phyloP scores from a whole-genome alignment of 331 rosid species.

The Malus hybrid region DNA sequence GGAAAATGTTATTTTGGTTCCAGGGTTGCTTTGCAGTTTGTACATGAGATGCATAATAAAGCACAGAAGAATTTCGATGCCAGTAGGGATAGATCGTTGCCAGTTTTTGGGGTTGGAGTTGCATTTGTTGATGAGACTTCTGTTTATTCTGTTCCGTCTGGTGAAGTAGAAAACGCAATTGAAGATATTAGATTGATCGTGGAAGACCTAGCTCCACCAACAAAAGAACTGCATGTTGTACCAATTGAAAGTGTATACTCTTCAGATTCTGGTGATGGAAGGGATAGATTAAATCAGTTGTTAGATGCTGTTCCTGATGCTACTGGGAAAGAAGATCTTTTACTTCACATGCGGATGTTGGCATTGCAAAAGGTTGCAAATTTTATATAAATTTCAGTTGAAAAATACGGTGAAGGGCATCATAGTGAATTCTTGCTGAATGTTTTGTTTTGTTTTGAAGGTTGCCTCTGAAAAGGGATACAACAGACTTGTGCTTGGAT shows the following conservation, averaged over 20 bases:
- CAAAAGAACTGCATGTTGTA: constrained; percentile 55
- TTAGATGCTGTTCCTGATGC: constrained; percentile 47
- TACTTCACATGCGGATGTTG: constrained; percentile 58
- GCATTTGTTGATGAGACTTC: constrained; percentile 66
- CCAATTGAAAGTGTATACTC: constrained; percentile 61
- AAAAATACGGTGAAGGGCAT: background rate
- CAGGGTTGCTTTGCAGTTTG: constrained; percentile 51
- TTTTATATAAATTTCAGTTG: background rate
- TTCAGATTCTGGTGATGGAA: constrained; percentile 35
- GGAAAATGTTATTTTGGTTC: background rate
- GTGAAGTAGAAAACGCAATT: constrained; percentile 33
- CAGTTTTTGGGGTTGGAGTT: constrained; percentile 84
- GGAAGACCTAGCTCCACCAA: constrained; percentile 43
- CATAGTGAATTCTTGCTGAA: background rate
- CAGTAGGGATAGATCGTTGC: constrained; percentile 72
- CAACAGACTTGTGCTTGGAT: constrained; percentile 72
- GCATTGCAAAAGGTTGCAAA: constrained; percentile 51
- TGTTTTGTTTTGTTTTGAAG: constrained; percentile 24
- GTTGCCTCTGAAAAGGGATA: constrained; percentile 67
- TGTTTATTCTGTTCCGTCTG: constrained; percentile 33
- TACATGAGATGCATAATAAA: constrained; percentile 44
- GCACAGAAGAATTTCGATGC: constrained; percentile 76
- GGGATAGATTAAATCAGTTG: constrained; percentile 35
- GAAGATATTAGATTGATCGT: constrained; percentile 42
- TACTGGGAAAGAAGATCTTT: constrained; percentile 79